Percentiles rank a stretch among this genome's conserved stretches.
Conservation (phyloP, 1,284 basidiomycete genomes). For the Cerioporus squamosus region DNA sequence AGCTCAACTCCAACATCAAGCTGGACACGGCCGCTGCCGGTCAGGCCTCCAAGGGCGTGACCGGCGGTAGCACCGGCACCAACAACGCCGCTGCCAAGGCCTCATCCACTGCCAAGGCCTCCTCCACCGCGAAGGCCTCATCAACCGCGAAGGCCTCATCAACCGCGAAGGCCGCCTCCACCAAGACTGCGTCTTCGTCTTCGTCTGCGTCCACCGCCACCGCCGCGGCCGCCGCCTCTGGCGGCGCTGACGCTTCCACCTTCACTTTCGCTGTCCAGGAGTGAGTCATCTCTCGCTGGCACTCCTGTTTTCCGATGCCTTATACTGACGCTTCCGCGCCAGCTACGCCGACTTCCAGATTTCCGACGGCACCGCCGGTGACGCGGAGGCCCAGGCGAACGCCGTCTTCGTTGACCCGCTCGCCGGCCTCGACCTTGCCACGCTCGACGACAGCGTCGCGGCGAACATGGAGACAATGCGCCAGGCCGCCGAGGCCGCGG, state of each 20-base stretch:
- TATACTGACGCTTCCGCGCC: neutral
- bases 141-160: neutral
- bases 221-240: conserved; percentile 3
- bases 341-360: conserved; percentile 53
- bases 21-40: conserved; percentile 40
- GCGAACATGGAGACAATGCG: conserved; percentile 50
- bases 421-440: conserved; percentile 40
- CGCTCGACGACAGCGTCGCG: conserved; percentile 31
- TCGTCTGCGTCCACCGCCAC: neutral
- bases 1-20: conserved; percentile 43
- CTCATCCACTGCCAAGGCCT: neutral
- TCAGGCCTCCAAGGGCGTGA: conserved; percentile 37
- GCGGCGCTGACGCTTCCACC: conserved; percentile 10
- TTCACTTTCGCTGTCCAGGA: conserved; percentile 21
- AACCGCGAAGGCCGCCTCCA: neutral
- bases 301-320: neutral
- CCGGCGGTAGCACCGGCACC: conserved; percentile 9
- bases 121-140: neutral
- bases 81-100: conserved; percentile 11
- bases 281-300: neutral
- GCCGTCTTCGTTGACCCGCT: conserved; percentile 50
- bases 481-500: conserved; percentile 45
- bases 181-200: neutral
- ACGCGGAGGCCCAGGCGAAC: conserved; percentile 45
- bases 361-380: conserved; percentile 46